Conservation (phyloP, 2,329 filamentous ascomycete species). For the Lachnellula subtilissima region DNA sequence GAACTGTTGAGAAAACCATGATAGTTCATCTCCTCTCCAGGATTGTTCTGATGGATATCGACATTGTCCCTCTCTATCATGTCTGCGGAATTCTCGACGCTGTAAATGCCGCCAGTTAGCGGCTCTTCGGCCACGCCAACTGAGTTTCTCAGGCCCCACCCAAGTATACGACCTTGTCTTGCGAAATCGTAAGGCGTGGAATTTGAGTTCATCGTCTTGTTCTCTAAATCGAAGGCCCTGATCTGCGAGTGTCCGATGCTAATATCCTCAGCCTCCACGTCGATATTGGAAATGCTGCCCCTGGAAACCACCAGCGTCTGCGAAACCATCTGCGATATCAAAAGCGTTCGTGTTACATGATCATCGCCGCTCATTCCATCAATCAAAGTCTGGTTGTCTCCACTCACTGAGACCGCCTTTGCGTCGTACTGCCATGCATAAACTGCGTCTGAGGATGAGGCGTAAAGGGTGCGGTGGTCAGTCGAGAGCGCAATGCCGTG, state of each 20-base stretch:
- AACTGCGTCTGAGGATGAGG: slow-evolving; percentile 54
- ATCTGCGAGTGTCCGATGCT: slow-evolving; percentile 61
- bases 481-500: slow-evolving; percentile 51
- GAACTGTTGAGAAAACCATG: slow-evolving; percentile 50
- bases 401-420: slow-evolving; percentile 40
- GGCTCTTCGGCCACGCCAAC: slow-evolving; percentile 66
- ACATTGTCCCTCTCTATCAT: slow-evolving; percentile 51
- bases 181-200: slow-evolving; percentile 42
- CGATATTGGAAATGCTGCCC: slow-evolving; percentile 60
- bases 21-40: slow-evolving; percentile 70
- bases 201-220: slow-evolving; percentile 20
- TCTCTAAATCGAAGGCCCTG: slow-evolving; percentile 51
- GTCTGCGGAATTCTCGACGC: slow-evolving; percentile 69
- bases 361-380: slow-evolving; percentile 57
- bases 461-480: slow-evolving; percentile 51
- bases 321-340: slow-evolving; percentile 51
- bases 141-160: slow-evolving; percentile 70
- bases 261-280: slow-evolving; percentile 46
- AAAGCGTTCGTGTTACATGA: slow-evolving; percentile 62
- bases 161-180: slow-evolving; percentile 44
- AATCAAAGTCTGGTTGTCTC: slow-evolving; percentile 48
- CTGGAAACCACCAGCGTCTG: slow-evolving; percentile 60
- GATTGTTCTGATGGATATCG: slow-evolving; percentile 65
- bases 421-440: slow-evolving; percentile 62
- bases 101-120: slow-evolving; percentile 46